Evolutionary conservation across 106 monocot species (phyloP), one percentile per base, ranked within the genome.

Genomic region (Dendrobium officinale): DNA sequence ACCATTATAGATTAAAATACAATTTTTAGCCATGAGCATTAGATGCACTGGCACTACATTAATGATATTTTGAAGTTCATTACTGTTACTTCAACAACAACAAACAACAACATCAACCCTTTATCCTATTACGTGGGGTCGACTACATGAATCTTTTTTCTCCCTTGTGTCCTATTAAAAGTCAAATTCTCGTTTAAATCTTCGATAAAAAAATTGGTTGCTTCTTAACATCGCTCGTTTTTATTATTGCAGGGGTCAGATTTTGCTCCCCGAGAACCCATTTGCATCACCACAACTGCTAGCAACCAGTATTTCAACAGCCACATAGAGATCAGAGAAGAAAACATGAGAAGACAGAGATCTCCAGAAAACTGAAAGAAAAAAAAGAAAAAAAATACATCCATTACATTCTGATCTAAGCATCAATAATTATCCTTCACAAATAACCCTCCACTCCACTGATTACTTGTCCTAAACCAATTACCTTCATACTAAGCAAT

Each of bases 181-280:
- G 31, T 31, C 31, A 31, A 31, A 31, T 31, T 31, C 31, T 31
- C 31, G 31, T 31, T 31, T 31, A 31, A 31, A 31, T 31, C 31
- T 31, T 31, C 33, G n/a, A 42, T 11, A 13, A 26, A 56, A 77
- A 10, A 27, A 58, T 70, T 64, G 7, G 20, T 40, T 8, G n/a
- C 37, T 13, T 66, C 51, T 22, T 29, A 16, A 51, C 18, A 2
- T 20, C 8, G 9, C 49, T 61, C 26, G 24, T 44, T 79, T 64
- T 43, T 77, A 79, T 64, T 64, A 26, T 64, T 82, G 82, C 84
- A 84, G 86, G 47, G 75, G 47, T 75, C 67, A 68, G 42, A 83
- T 87, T 47, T 86, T 89, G n/a, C 88, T 91, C 59, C 91, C 88
- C 3, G 91, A 91, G 18, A 88, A 84, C 72, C 88, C 88, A 1